Evolutionary conservation across 2,329 filamentous ascomycete genomes (phyloP).

Genomic region (Cladophialophora carrionii): DNA sequence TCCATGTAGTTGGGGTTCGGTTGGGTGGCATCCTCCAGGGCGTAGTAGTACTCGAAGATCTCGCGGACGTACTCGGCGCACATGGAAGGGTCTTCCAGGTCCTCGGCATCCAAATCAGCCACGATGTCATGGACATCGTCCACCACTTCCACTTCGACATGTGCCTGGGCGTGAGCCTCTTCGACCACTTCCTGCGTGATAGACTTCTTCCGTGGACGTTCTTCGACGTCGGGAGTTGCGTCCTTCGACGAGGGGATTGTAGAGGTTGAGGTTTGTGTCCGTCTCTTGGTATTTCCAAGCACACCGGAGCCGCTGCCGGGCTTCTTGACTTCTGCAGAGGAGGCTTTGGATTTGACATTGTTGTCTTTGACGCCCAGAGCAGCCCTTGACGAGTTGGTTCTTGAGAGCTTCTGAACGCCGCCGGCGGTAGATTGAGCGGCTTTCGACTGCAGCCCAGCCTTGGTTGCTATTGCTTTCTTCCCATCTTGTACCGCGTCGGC

Average conservation of each 20-base stretch:
- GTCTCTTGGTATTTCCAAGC: conserved; percentile 70
- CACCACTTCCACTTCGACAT: conserved; percentile 17
- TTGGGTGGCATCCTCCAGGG: conserved; percentile 77
- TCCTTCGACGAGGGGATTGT: conserved; percentile 59
- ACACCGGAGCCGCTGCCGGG: conserved; percentile 72
- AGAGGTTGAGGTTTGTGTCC: conserved; percentile 54
- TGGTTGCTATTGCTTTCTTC: conserved; percentile 71
- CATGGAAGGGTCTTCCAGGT: conserved; percentile 93
- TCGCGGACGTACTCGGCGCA: conserved; percentile 95
- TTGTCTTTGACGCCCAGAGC: conserved; percentile 67
- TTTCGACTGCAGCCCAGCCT: conserved; percentile 76
- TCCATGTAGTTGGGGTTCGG: conserved; percentile 95
- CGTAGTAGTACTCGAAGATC: conserved; percentile 93
- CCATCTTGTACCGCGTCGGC: conserved; percentile 65
- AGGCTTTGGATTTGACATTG: conserved; percentile 62
- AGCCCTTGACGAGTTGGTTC: conserved; percentile 64
- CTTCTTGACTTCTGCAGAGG: conserved; percentile 66
- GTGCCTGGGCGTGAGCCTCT: conserved; percentile 41
- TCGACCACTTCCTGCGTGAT: conserved; percentile 55
- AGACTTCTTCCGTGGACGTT: conserved; percentile 71
- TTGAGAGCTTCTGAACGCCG: conserved; percentile 75
- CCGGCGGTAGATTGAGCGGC: conserved; percentile 69
- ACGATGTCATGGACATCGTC: conserved; percentile 43
- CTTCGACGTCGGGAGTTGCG: conserved; percentile 57
- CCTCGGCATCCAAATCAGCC: conserved; percentile 76